Base-by-base conservation (phyloP, 177 flowering plant genomes). In the Telopea speciosissima region DNA sequence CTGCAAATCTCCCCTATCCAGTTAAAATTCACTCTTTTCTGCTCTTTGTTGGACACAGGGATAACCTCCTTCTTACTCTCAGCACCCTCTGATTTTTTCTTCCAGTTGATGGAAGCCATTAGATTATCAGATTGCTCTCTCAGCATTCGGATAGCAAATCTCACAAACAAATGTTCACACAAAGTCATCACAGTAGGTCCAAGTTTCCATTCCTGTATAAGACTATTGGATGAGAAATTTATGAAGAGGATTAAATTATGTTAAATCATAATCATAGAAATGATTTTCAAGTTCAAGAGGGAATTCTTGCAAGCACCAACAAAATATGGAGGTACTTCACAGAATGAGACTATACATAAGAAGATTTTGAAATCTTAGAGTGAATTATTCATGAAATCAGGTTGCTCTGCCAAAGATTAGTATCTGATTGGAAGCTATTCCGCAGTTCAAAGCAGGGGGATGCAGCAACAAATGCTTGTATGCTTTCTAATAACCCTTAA, bases 121-220 rank as follows among this genome's bases (percentile, higher is more conserved):
- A 77, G 24, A 66, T 82, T 80, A 49, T 76, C 72, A 24, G 91
- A 82, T 77, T 85, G 90, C 79, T 87, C 83, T 71, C 91, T 80
- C 68, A 95, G 83, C 75, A 79, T 70, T n/a, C 94, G 92, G 63
- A 95, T 95, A 1, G 89, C 76, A 74, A 89, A 95, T 71, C 90
- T 90, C 80, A 92, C 97, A 71, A 95, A 90, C 23, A 95, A 85
- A 76, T 92, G 99, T 74, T 95, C 94, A 69, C 89, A 88, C 66
- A 95, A 73, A 69, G 99, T 92, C 71, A 88, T 62, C 44, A 95
- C 74, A 1, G 96, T 89, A 16, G 99, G 97, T 25, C 92, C 99
- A 24, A 95, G 72, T 77, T 74, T 89, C 97, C 97, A 92, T 75
- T 92, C 95, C 98, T 92, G 88, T 64, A 44, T 3, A 24, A 68